Evolutionary conservation across 805 yeast species (phyloP).

Genomic region (Metschnikowia reukaufii): DNA sequence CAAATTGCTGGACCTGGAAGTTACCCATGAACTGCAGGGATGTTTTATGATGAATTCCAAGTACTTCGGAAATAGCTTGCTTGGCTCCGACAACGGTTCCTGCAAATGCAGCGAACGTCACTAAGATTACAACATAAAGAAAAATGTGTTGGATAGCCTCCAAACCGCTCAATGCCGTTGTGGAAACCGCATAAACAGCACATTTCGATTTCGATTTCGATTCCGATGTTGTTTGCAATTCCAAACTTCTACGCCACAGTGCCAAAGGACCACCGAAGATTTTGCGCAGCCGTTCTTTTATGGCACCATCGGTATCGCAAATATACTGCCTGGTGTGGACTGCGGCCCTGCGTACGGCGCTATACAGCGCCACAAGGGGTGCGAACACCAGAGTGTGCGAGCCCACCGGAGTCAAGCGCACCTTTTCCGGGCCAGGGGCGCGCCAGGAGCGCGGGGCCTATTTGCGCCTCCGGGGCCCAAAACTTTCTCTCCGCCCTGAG

Average conservation of each 20-base stretch:
- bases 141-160: conserved; percentile 8
- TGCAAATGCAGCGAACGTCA: not conserved
- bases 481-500: not conserved
- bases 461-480: conserved; percentile 3
- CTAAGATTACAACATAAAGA: conserved; percentile 9
- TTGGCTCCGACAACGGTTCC: conserved; percentile 2
- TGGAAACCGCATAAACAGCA: not conserved
- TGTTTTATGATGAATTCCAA: no score
- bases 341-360: conserved; percentile 1
- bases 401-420: not conserved
- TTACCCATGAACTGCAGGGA: not conserved
- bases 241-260: not conserved
- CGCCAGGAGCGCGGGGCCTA: conserved; percentile 1
- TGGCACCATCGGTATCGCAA: not conserved
- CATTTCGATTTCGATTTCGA: not conserved
- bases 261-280: conserved; percentile 3
- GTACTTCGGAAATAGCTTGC: not conserved
- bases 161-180: conserved; percentile 3
- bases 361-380: not conserved
- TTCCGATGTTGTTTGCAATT: not conserved
- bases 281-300: conserved; percentile 3
- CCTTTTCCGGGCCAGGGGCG: not conserved
- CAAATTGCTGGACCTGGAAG: not conserved
- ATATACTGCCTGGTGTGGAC: not conserved
- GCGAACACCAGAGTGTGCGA: not conserved